Conservation (phyloP, 805 yeast species). For the Candida nitratophila region DNA sequence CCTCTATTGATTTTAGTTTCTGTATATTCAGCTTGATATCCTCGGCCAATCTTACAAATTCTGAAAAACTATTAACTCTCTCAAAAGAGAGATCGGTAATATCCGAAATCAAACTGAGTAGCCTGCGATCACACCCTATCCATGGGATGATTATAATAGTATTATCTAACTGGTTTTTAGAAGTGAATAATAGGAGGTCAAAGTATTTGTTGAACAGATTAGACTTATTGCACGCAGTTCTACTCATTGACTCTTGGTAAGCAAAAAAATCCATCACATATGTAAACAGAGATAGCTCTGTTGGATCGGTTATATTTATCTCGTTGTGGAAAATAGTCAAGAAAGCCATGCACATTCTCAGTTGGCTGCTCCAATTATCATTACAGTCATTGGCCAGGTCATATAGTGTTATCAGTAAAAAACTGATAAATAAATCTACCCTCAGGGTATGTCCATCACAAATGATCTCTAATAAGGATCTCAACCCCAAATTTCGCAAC, state of each 20-base stretch:
- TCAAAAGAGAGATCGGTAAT: conserved; percentile 28
- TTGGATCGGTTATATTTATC: conserved; percentile 6
- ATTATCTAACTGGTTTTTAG: too few species aligned
- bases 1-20: not conserved
- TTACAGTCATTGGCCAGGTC: conserved; percentile 7
- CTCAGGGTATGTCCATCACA: not conserved
- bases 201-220: conserved; percentile 2
- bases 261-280: conserved; percentile 4
- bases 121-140: conserved; percentile 26
- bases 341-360: conserved; percentile 1
- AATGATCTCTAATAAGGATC: not conserved
- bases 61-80: conserved; percentile 6
- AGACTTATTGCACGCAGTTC: conserved; percentile 7
- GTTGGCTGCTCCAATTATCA: conserved; percentile 3
- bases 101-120: conserved; percentile 22
- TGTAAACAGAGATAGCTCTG: conserved; percentile 4
- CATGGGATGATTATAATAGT: conserved; percentile 15
- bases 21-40: not conserved
- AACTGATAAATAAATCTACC: conserved; percentile 3
- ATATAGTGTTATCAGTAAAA: conserved; percentile 3
- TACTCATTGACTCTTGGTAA: conserved; percentile 8
- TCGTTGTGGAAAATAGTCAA: not conserved
- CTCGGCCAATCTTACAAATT: not conserved
- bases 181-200: too few species aligned
- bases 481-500: conserved; percentile 1